Evolutionary conservation across 2,329 filamentous ascomycete genomes (phyloP), one percentile per base, ranked within the genome.

Genomic region (Cladosporium sp.): DNA sequence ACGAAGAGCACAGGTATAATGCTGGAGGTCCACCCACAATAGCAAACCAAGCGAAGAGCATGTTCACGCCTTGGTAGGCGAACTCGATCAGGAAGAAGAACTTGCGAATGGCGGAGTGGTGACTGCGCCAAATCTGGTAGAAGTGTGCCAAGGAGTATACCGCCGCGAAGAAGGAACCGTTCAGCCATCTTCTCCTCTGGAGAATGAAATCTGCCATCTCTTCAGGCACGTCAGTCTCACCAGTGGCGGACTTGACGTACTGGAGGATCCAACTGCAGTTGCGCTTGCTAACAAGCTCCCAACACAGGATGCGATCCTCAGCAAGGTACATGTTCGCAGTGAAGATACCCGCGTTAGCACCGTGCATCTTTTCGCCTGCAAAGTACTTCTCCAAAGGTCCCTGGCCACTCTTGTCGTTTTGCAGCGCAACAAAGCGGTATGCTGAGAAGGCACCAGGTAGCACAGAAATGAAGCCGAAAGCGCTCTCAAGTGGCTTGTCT

Each of bases 251-350:
- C 81, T 99, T 99, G 83, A 99, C 95, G 76, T 99, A 99, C 76
- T 97, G 93, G 74, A 99, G 81, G 67, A 98, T 92, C 95, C 95
- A 99, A 75, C 94, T 91, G 77, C 93, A 97, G 77, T 97, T 97
- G 70, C 95, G 89, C 82, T 99, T 99, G 55, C 93, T 92, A 68
- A 99, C 95, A 61, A 99, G 88, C 80, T 99, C 95, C 84, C 97
- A 99, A 80, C 95, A 99, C 41, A 99, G 88, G 76, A 99, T 99
- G 84, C 95, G 92, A 85, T 99, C 95, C 77, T 99, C 95, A 65
- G 95, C 95, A 66, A 99, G 87, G 76, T 98, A 99, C 95, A 99
- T 99, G 80, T 99, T 99, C 71, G 95, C 94, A 2, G 94, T 97
- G 81, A 99, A 99, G 71, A 98, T 94, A 76, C 94, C 95, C 14